Conservation (phyloP, 177 flowering plant genomes). For the Tripterygium wilfordii region DNA sequence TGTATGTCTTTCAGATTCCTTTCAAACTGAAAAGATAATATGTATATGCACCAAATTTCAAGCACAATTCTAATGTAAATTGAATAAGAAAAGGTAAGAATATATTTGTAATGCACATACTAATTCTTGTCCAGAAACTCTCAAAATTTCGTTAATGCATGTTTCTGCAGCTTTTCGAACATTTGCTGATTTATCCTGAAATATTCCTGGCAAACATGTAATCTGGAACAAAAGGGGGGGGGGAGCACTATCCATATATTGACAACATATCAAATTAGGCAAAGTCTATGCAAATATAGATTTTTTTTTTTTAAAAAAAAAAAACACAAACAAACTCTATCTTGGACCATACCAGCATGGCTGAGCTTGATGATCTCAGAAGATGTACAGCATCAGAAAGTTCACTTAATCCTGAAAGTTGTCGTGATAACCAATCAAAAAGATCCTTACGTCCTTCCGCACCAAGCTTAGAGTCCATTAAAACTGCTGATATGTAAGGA, state of each 20-base stretch:
- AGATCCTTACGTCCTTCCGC: constrained; percentile 98
- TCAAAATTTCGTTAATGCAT: constrained; percentile 70
- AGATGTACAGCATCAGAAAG: constrained; percentile 74
- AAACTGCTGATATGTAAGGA: constrained; percentile 68
- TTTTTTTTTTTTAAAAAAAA: too few species aligned
- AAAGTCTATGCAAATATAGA: too few species aligned
- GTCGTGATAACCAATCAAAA: constrained; percentile 88
- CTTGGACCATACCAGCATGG: constrained; percentile 86
- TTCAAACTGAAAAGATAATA: constrained; percentile 43
- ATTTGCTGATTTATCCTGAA: constrained; percentile 91
- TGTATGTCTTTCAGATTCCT: constrained; percentile 72
- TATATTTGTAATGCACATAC: constrained; percentile 28
- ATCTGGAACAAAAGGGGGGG: too few species aligned
- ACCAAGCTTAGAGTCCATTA: constrained; percentile 75
- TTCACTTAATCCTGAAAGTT: constrained; percentile 58
- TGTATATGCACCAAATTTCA: not conserved
- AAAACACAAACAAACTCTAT: too few species aligned
- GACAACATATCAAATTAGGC: too few species aligned
- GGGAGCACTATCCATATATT: too few species aligned
- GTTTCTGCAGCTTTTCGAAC: constrained; percentile 96
- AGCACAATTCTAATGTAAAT: not conserved
- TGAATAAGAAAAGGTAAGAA: not conserved
- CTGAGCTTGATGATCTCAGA: constrained; percentile 66
- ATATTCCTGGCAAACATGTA: not conserved
- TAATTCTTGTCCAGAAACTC: constrained; percentile 75